phyloP scores from a whole-genome alignment of 176 grass and related monocot genomes.

The barley (Hordeum vulgare) region MorexV3_pseudomolecules_assembly NC_058519.1:10674713-10675212 shows the following conservation, averaged over 20 bases:
- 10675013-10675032: background rate
- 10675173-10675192: conserved; percentile 13
- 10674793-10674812: background rate
- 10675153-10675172: conserved; percentile 1
- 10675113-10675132: background rate
- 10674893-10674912: conserved; percentile 61
- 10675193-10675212: background rate
- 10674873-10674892: conserved; percentile 44
- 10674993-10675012: background rate
- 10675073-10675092: background rate
- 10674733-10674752: background rate
- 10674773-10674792: background rate
- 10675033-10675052: background rate
- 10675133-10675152: conserved; percentile 14
- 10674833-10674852: background rate
- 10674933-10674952: conserved; percentile 74
- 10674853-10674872: conserved; percentile 26
- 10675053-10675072: too few relatives aligned
- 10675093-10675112: background rate
- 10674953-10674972: conserved; percentile 67
- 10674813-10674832: background rate
- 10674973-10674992: conserved; percentile 58
- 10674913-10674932: conserved; percentile 59
- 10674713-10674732: background rate
- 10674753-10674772: too few relatives aligned